Evolutionary conservation across 1,284 basidiomycete species (phyloP).

Genomic region (Neotropicomus parvogracilis): DNA sequence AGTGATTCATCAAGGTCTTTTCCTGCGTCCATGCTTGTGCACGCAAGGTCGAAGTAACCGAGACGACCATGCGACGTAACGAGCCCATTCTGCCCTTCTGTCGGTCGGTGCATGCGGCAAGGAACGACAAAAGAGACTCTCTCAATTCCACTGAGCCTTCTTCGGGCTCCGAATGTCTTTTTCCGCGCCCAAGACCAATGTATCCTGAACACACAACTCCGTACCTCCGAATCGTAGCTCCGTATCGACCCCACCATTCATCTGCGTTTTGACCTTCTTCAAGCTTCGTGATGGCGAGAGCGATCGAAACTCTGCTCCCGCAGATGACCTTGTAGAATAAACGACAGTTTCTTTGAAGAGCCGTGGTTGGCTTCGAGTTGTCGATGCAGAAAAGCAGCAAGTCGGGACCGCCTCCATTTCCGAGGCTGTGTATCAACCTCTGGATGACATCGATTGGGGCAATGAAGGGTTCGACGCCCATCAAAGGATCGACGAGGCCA

Average conservation of each 20-base stretch:
- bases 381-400: slow-evolving; percentile 39
- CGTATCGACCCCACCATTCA: slow-evolving; percentile 34
- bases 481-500: slow-evolving; percentile 39
- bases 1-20: slow-evolving; percentile 17
- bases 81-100: slow-evolving; percentile 5
- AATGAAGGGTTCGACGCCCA: slow-evolving; percentile 25
- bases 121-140: slow-evolving; percentile 20
- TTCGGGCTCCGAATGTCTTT: neutral
- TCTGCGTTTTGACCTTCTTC: slow-evolving; percentile 25
- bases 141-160: slow-evolving; percentile 9
- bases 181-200: slow-evolving; percentile 31
- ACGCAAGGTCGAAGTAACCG: slow-evolving; percentile 11
- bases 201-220: slow-evolving; percentile 29
- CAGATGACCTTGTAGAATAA: slow-evolving; percentile 30
- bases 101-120: slow-evolving; percentile 14
- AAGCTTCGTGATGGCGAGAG: slow-evolving; percentile 28
- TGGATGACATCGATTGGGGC: slow-evolving; percentile 33
- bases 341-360: slow-evolving; percentile 28
- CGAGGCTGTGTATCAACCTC: slow-evolving; percentile 30
- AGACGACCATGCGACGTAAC: slow-evolving; percentile 10
- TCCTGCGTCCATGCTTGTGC: slow-evolving; percentile 10
- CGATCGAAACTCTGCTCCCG: slow-evolving; percentile 20
- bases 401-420: slow-evolving; percentile 28
- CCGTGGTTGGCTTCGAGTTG: slow-evolving; percentile 31
- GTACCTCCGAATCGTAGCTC: slow-evolving; percentile 25